Base-by-base conservation (phyloP, 495 filamentous ascomycete genomes). In the Filosporella fistucella region DNA sequence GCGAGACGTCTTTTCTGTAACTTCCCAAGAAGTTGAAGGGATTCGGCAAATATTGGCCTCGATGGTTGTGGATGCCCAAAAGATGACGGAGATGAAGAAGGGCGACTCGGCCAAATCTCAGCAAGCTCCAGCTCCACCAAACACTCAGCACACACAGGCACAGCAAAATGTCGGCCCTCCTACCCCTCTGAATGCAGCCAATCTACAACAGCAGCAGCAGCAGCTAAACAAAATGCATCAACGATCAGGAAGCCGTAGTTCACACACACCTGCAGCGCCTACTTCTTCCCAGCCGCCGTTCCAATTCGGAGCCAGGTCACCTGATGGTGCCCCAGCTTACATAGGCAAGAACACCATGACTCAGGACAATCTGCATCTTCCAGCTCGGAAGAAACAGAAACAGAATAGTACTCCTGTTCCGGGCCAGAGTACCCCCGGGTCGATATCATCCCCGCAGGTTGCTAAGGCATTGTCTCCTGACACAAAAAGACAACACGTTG, bases 321-420 rank as follows among this genome's bases (percentile, higher is more conserved):
- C 88, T 25, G 88, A 84, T 36, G 85, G 86, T 4, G 72, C 82
- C 18, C 85, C 88, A 4, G 65, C 64, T 0, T 82, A 82, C 49
- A 60, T 68, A 30, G 60, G 58, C 30, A 66, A 71, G 32, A 57
- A 65, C 13, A 53, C 64, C 18, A 44, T 80, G 4, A 77, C 72
- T 5, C 63, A 69, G 29, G 65, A 68, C 4, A 74, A 75, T 35
- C 66, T 82, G 22, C 66, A 72, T 16, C 55, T 81, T 2, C 79
- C 80, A 9, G 58, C 68, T 16, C 64, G 69, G 21, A 85, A 83
- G 68, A 77, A 71, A 59, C 58, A 62, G 28, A 79, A 68, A 63
- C 68, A 68, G 1, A 68, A 52, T 24, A 48, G 30, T 28, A 37
- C 46, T 17, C 25, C 56, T 24, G 45, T 21, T 11, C 37, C 40